These are phyloP conservation scores for Angomonas deanei DNA, from an alignment of 208 protist genomes.

Conservation along the genomic window DNA sequence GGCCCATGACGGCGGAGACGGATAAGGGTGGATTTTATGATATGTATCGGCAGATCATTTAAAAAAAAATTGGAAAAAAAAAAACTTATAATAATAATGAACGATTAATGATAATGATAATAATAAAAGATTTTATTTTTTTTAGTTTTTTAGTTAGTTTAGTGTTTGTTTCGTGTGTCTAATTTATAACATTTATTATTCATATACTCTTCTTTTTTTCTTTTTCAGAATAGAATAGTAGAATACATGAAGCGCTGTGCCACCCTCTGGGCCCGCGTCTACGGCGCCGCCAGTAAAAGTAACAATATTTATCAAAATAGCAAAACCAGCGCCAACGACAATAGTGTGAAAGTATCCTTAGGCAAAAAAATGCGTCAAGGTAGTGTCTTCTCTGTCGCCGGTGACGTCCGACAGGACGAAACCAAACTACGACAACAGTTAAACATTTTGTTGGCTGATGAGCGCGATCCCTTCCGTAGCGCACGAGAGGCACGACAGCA, in stretches of 20 bases:
- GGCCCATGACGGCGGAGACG: constrained; percentile 68
- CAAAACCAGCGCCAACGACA: constrained; percentile 1
- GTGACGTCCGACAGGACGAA: constrained; percentile 61
- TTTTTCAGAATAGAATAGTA: constrained; percentile 8
- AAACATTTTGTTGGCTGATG: constrained; percentile 71
- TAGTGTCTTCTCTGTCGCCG: constrained; percentile 68
- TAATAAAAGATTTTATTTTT: constrained; percentile 15
- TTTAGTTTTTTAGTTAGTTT: constrained; percentile 14
- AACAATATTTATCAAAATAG: not conserved
- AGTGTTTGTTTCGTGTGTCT: no score
- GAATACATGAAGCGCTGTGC: not conserved
- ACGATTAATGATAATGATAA: constrained; percentile 1
- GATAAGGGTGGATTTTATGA: constrained; percentile 94
- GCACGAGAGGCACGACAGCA: constrained; percentile 7
- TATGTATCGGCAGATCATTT: constrained; percentile 96
- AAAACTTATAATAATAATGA: not conserved
- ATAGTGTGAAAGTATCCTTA: not conserved
- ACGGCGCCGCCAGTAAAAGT: constrained; percentile 27
- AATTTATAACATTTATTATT: no score
- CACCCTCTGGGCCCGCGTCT: constrained; percentile 50
- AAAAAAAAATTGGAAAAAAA: constrained; percentile 8
- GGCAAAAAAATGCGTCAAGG: constrained; percentile 34
- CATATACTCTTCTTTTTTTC: constrained; percentile 14
- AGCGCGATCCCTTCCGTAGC: constrained; percentile 38
- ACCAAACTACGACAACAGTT: constrained; percentile 68